Base-by-base conservation (phyloP, 2,329 filamentous ascomycete genomes). In the Hortaea werneckii region DNA sequence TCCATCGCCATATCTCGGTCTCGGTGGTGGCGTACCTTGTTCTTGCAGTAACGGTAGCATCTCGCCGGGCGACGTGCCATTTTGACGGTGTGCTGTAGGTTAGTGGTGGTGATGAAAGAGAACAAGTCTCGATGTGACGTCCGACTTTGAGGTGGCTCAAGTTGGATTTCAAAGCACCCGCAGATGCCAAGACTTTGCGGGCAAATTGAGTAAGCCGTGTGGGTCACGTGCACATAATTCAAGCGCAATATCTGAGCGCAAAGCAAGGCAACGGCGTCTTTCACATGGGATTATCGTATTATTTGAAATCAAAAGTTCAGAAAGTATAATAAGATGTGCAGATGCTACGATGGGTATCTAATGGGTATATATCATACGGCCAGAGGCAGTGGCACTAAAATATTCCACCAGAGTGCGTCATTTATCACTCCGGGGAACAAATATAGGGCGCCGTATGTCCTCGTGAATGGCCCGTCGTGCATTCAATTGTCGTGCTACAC, bases 21-120 rank as follows among this genome's bases (percentile, higher is more conserved):
- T 43, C 42, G 42, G 43, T 29, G 44, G 37, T 5, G 34, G 26
- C 84, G 76, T 71, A 94, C 88, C 88, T 95, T 95, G 85, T 96
- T 98, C 87, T 98, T 98, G 89, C 92, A 98, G 86, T 98, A 98
- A 71, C 92, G 60, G 59, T 65, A 98, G 80, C 92, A 98, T 80
- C 92, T 86, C 70, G 92, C 92, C 70, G 92, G 92, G 85, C 92
- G 88, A 76, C 92, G 88, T 70, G 92, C 92, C 92, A 98, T 98
- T 79, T 83, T 89, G 83, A 83, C 80, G 75, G 78, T 76, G 74
- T 47, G 41, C 34, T 43, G 53, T 27, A n/a, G 9, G 39, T n/a
- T 39, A n/a, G 10, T 41, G 39, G 39, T 41, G 39, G n/a, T 7
- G 41, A 42, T 30, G 27, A 13, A 34, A 26, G 27, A 32, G 27